Evolutionary conservation across 2,329 filamentous ascomycete genomes (phyloP).

Genomic region (Fusarium brachygibbosum): DNA sequence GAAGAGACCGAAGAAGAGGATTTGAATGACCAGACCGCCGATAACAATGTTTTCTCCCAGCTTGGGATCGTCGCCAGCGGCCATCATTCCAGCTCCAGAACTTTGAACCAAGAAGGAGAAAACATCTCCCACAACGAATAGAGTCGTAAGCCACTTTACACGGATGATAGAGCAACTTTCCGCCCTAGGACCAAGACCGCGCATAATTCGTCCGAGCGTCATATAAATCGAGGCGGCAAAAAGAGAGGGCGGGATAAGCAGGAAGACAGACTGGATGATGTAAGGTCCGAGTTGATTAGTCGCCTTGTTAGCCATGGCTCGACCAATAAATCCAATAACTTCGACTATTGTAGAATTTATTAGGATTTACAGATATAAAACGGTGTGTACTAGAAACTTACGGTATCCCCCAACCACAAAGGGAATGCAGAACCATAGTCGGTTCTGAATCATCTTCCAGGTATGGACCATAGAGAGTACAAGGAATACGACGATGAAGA

Average conservation of each 20-base stretch:
- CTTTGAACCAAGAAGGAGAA: too few species aligned
- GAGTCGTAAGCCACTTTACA: not conserved
- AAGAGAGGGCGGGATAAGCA: not conserved
- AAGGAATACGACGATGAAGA: constrained; percentile 59
- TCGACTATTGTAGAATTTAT: not conserved
- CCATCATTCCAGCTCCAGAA: too few species aligned
- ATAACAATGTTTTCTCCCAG: constrained; percentile 64
- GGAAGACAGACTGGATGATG: not conserved
- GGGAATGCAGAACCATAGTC: constrained; percentile 61
- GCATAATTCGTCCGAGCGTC: not conserved
- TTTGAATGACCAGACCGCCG: constrained; percentile 66
- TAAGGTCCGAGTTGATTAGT: not conserved
- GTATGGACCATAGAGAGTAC: constrained; percentile 54
- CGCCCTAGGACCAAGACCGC: not conserved
- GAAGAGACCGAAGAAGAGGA: constrained; percentile 70
- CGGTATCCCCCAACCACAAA: constrained; percentile 55
- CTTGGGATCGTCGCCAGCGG: too few species aligned
- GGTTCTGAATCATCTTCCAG: constrained; percentile 56
- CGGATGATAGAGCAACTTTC: not conserved
- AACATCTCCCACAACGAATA: not conserved
- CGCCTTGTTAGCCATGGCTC: not conserved
- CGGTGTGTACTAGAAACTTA: not conserved
- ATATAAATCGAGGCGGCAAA: not conserved
- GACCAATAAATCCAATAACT: not conserved
- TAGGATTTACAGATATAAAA: not conserved